A percentile compares a stretch with the other conserved stretches of the same genome.
Conservation (phyloP, 1,284 basidiomycete genomes). For the Trichosporon coremiiforme region DNA sequence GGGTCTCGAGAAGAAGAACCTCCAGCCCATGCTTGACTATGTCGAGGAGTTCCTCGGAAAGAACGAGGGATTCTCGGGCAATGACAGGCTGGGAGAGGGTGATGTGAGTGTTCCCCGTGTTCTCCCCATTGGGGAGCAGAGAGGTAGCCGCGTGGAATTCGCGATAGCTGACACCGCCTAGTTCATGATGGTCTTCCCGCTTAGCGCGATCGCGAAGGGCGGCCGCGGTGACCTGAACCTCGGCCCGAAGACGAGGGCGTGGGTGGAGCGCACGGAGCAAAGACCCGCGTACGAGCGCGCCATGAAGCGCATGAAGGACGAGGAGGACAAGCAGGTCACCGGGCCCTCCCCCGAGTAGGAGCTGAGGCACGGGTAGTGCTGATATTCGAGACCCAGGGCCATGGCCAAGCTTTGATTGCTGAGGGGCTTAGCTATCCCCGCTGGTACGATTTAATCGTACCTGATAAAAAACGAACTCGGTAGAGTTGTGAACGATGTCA, state of each 20-base stretch:
- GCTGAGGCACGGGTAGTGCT: too few relatives aligned
- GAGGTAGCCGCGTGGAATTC: too few relatives aligned
- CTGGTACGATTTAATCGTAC: too few relatives aligned
- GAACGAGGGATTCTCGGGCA: conserved; percentile 42
- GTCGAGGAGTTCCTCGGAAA: conserved; percentile 40
- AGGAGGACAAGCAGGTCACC: conserved; percentile 20
- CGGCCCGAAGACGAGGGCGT: conserved; percentile 24
- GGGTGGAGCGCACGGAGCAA: conserved; percentile 23
- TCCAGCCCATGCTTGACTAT: conserved; percentile 32
- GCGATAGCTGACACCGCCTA: conserved; percentile 10
- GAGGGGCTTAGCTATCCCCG: too few relatives aligned
- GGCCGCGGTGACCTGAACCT: conserved; percentile 1
- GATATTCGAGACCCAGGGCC: too few relatives aligned
- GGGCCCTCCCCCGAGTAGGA: conserved; percentile 4
- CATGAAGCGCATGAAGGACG: conserved; percentile 22
- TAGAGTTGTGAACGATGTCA: too few relatives aligned
- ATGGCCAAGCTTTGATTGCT: too few relatives aligned
- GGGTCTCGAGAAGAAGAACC: conserved; percentile 18
- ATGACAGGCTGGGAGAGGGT: conserved; percentile 42
- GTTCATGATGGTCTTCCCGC: conserved; percentile 30
- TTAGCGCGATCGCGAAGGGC: conserved; percentile 19
- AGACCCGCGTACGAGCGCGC: conserved; percentile 26
- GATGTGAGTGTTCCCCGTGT: too few relatives aligned
- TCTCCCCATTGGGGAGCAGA: too few relatives aligned
- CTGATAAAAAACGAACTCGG: too few relatives aligned